A percentile compares a stretch with the other conserved stretches of the same genome.
Conservation (phyloP, 768 basidiomycete species). For the Dendrothele bispora region DNA sequence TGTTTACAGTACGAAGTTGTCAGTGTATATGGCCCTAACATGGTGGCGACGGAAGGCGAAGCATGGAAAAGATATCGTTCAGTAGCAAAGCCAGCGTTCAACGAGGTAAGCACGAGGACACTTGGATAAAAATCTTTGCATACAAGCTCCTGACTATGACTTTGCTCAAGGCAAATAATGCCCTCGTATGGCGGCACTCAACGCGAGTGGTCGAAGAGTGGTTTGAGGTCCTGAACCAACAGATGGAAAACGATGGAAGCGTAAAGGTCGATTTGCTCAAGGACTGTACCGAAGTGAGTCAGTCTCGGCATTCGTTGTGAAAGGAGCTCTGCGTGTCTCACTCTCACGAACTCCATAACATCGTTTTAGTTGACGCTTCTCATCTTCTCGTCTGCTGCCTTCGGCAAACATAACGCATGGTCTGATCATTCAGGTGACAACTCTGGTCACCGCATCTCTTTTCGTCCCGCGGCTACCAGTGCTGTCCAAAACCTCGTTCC, state of each 20-base stretch:
- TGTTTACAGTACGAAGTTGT: slow-evolving; percentile 34
- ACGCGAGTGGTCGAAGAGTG: slow-evolving; percentile 40
- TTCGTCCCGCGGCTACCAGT: slow-evolving; percentile 26
- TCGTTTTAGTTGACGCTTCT: slow-evolving; percentile 25
- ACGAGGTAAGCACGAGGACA: slow-evolving; percentile 31
- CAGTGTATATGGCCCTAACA: slow-evolving; percentile 46
- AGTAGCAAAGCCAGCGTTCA: slow-evolving; percentile 49
- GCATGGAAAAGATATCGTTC: slow-evolving; percentile 50
- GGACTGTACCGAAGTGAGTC: background rate
- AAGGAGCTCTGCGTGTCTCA: too few species aligned
- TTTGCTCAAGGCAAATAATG: slow-evolving; percentile 38
- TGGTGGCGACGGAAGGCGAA: slow-evolving; percentile 40
- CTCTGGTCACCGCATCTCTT: slow-evolving; percentile 25
- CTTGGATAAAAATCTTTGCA: background rate
- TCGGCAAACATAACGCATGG: slow-evolving; percentile 30
- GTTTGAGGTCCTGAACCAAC: slow-evolving; percentile 22
- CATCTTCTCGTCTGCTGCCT: slow-evolving; percentile 29
- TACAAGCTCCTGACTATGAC: too few species aligned
- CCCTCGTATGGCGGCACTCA: slow-evolving; percentile 49
- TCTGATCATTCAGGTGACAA: slow-evolving; percentile 15
- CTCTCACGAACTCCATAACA: too few species aligned
- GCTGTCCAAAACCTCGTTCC: slow-evolving; percentile 28
- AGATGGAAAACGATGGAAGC: background rate
- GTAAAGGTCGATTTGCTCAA: background rate
- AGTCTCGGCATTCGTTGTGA: too few species aligned